Evolutionary conservation across 768 basidiomycete genomes (phyloP).

Genomic region (Lentinula edodes): DNA sequence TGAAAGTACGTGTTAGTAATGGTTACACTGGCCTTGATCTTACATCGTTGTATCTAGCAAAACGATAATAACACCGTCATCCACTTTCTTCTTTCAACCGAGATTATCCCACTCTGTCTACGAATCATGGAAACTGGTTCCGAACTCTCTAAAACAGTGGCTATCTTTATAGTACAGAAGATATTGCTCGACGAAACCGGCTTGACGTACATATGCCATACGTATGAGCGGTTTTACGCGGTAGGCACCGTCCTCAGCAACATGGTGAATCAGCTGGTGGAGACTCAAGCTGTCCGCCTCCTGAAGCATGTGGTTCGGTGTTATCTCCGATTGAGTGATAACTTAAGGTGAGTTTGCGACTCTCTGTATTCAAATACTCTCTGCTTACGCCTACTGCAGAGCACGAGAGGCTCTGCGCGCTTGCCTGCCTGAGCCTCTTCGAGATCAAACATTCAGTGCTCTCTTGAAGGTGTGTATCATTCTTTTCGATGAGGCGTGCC

Average conservation of each 20-base stretch:
- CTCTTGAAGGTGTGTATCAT: slow-evolving; percentile 70
- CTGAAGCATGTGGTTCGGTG: slow-evolving; percentile 98
- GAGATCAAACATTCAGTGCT: slow-evolving; percentile 88
- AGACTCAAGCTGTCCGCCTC: slow-evolving; percentile 93
- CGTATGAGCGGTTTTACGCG: slow-evolving; percentile 99
- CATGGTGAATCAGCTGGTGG: slow-evolving; percentile 97
- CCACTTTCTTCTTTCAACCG: slow-evolving; percentile 97
- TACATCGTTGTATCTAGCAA: slow-evolving; percentile 52
- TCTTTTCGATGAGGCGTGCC: background rate
- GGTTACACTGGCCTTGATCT: background rate
- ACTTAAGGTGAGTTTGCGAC: slow-evolving; percentile 65
- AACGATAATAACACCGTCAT: slow-evolving; percentile 99
- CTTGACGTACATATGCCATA: slow-evolving; percentile 97
- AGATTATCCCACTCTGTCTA: slow-evolving; percentile 98
- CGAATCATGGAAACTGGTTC: slow-evolving; percentile 99
- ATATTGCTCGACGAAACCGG: slow-evolving; percentile 96
- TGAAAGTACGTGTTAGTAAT: slow-evolving; percentile 62
- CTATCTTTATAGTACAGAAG: slow-evolving; percentile 99
- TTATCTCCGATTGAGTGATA: slow-evolving; percentile 93
- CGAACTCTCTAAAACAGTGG: slow-evolving; percentile 97
- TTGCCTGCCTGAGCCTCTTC: slow-evolving; percentile 91
- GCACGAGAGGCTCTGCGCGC: slow-evolving; percentile 94
- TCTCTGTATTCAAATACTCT: background rate
- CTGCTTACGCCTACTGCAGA: slow-evolving; percentile 33
- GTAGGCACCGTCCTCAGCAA: slow-evolving; percentile 97